Evolutionary conservation across 345 rosid species (phyloP).

Genomic region (Lumnitzera racemosa): DNA sequence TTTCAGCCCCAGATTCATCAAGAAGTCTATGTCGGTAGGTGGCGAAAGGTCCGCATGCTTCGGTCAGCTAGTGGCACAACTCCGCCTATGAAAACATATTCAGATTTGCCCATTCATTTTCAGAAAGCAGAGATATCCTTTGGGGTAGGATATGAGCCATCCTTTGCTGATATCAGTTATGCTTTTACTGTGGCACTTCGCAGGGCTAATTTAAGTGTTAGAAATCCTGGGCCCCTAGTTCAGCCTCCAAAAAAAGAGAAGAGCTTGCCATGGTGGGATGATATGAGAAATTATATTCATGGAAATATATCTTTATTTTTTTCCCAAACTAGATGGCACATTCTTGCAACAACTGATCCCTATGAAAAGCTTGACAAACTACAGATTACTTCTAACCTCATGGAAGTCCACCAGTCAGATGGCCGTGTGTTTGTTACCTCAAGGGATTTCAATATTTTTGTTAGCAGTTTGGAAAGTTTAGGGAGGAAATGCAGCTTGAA

Average conservation of each 20-base stretch:
- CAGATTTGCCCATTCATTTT: conserved; percentile 75
- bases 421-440: conserved; percentile 72
- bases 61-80: conserved; percentile 96
- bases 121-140: conserved; percentile 69
- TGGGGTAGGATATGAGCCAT: conserved; percentile 97
- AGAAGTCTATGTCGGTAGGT: conserved; percentile 87
- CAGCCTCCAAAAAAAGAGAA: conserved; percentile 73
- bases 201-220: conserved; percentile 82
- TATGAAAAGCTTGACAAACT: conserved; percentile 92
- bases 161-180: conserved; percentile 86
- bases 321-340: conserved; percentile 57
- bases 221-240: conserved; percentile 45
- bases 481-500: conserved; percentile 51
- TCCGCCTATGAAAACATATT: conserved; percentile 86
- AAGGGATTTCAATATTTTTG: conserved; percentile 62
- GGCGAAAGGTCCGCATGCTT: conserved; percentile 91
- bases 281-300: conserved; percentile 90
- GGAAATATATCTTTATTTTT: conserved; percentile 65
- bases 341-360: conserved; percentile 93
- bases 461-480: conserved; percentile 90
- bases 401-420: conserved; percentile 94
- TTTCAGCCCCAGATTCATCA: conserved; percentile 90
- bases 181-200: conserved; percentile 97
- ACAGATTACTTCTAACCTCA: conserved; percentile 50
- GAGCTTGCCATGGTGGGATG: conserved; percentile 99